These are phyloP conservation scores for Tolypocladium nubicola DNA, from an alignment of 2,329 filamentous ascomycete species.

Conservation along the genomic window DNA sequence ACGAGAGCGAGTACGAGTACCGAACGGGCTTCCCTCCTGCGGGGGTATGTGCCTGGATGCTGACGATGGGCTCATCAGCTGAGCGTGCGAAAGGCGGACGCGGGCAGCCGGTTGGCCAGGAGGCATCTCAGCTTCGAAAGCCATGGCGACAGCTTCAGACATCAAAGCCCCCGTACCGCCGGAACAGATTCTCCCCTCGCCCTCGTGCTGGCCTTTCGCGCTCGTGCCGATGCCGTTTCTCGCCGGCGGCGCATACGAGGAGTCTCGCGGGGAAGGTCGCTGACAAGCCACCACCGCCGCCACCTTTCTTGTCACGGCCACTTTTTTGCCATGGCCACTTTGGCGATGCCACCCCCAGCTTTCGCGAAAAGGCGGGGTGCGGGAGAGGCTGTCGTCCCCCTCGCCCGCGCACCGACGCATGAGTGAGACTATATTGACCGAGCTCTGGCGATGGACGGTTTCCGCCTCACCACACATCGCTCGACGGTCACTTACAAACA, in stretches of 20 bases:
- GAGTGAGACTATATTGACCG: not conserved
- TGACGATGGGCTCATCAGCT: not conserved
- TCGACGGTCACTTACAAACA: not conserved
- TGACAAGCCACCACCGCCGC: not conserved
- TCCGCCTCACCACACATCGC: not conserved
- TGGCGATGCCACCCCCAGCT: not conserved
- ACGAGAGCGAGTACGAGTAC: no score
- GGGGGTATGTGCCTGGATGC: no score
- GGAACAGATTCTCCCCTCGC: no score
- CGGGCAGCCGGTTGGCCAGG: not conserved
- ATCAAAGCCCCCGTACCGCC: not conserved
- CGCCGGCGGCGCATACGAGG: not conserved
- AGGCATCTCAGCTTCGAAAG: not conserved
- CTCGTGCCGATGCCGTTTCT: not conserved
- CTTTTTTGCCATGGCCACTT: not conserved
- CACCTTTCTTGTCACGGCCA: not conserved
- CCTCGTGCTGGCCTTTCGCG: not conserved
- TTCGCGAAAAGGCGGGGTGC: not conserved
- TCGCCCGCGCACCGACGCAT: not conserved
- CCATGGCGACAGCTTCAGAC: not conserved
- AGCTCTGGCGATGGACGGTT: not conserved
- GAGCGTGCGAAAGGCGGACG: not conserved
- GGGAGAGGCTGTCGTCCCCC: not conserved
- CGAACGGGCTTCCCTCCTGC: no score
- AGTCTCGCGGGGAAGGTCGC: not conserved